These are phyloP conservation scores for Alternaria solani DNA, from an alignment of 2,329 filamentous ascomycete species.

Conservation along the genomic window DNA sequence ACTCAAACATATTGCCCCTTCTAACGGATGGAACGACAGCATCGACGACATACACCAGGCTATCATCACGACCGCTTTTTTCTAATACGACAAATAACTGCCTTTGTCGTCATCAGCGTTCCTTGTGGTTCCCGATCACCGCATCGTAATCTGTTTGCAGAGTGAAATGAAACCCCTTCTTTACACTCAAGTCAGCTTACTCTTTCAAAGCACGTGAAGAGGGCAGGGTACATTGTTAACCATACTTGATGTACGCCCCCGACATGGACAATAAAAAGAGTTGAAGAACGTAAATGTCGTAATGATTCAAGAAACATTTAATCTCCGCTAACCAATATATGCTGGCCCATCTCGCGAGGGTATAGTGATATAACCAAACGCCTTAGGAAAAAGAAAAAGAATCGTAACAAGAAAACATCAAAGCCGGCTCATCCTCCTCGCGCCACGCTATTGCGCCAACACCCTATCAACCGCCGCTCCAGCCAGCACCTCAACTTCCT, in stretches of 20 bases:
- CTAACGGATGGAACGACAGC: background rate
- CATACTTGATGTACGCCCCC: background rate
- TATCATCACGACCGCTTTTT: too few relatives aligned
- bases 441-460: slow-evolving; percentile 14
- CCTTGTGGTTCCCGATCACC: too few relatives aligned
- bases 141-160: background rate
- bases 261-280: background rate
- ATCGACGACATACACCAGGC: background rate
- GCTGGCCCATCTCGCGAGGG: slow-evolving; percentile 1
- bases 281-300: slow-evolving; percentile 4
- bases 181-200: background rate
- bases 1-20: background rate
- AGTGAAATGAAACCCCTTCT: background rate
- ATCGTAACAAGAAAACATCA: background rate
- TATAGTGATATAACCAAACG: slow-evolving; percentile 5
- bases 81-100: too few relatives aligned
- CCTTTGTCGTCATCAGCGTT: too few relatives aligned
- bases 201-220: background rate
- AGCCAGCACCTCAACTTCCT: slow-evolving; percentile 53
- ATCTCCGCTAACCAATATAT: background rate
- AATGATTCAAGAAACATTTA: background rate
- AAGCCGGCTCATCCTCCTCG: slow-evolving; percentile 7
- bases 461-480: slow-evolving; percentile 50
- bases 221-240: background rate
- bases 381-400: background rate